Percentiles rank a stretch among this genome's conserved stretches.
These are phyloP conservation scores for Trichoderma asperellum DNA, from an alignment of 2,329 filamentous ascomycete genomes.

Conservation along the genomic window DNA sequence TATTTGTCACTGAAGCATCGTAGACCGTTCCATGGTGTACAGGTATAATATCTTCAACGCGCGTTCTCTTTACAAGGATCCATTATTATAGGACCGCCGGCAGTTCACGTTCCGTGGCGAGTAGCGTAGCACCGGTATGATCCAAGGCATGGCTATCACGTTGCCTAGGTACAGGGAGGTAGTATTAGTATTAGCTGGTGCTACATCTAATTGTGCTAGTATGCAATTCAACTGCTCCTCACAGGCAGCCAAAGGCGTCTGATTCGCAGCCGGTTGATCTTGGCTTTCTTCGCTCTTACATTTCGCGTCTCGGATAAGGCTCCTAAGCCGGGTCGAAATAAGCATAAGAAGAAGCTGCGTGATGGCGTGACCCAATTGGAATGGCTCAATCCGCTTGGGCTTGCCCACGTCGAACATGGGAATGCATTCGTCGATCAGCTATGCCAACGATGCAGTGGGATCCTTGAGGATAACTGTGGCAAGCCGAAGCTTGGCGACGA, in stretches of 20 bases:
- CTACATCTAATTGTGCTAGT: background rate
- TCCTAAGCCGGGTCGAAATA: background rate
- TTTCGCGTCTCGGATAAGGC: slow-evolving; percentile 1
- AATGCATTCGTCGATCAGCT: background rate
- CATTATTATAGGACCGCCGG: background rate
- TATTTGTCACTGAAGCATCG: background rate
- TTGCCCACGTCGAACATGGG: background rate
- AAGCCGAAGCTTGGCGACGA: background rate
- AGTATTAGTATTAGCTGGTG: background rate
- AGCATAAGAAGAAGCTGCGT: slow-evolving; percentile 24
- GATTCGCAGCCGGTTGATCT: background rate
- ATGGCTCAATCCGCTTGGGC: background rate
- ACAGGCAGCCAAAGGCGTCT: background rate
- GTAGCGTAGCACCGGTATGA: background rate
- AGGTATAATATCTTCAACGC: background rate
- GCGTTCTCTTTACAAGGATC: background rate
- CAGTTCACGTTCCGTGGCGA: background rate
- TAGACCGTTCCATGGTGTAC: background rate
- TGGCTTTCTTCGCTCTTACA: slow-evolving; percentile 4
- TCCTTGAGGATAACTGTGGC: background rate
- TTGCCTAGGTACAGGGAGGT: background rate
- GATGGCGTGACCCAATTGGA: slow-evolving; percentile 1
- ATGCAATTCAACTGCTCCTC: background rate
- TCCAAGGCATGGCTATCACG: background rate
- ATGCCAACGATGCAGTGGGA: background rate